Conservation (phyloP, 2,329 filamentous ascomycete species). For the Apiospora aurea region DNA sequence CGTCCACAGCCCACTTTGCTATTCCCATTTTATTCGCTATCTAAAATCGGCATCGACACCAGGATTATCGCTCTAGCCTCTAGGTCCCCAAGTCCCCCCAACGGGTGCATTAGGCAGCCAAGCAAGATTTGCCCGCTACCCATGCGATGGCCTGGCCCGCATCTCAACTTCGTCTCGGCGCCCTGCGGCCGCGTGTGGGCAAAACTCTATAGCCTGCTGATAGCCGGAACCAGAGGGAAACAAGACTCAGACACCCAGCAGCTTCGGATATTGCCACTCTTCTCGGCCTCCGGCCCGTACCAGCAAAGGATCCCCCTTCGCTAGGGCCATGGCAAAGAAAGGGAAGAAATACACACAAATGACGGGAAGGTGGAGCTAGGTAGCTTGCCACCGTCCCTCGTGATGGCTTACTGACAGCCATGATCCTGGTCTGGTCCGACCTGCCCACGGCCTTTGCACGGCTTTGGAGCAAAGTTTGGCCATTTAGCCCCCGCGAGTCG, state of each 20-base stretch:
- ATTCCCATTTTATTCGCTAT: slow-evolving; percentile 7
- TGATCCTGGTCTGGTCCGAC: slow-evolving; percentile 13
- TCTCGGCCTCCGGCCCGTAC: not conserved
- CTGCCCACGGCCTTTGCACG: slow-evolving; percentile 8
- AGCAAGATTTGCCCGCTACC: not conserved
- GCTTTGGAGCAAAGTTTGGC: not conserved
- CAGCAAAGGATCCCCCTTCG: not conserved
- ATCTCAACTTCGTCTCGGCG: not conserved
- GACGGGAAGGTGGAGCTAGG: slow-evolving; percentile 6
- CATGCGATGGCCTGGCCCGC: not conserved
- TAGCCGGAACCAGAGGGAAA: slow-evolving; percentile 2
- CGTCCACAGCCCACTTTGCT: slow-evolving; percentile 1
- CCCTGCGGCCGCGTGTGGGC: slow-evolving; percentile 3
- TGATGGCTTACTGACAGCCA: slow-evolving; percentile 14
- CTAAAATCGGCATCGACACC: slow-evolving; percentile 7
- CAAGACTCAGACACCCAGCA: slow-evolving; percentile 3
- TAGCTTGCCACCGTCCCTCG: not conserved
- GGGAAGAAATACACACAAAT: slow-evolving; percentile 3
- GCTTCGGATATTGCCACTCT: slow-evolving; percentile 10
- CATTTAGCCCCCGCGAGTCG: slow-evolving; percentile 12
- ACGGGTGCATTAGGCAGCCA: slow-evolving; percentile 1
- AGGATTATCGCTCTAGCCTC: not conserved
- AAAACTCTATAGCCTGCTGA: slow-evolving; percentile 15
- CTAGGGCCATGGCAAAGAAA: slow-evolving; percentile 2
- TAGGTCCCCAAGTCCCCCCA: not conserved